A percentile compares a stretch with the other conserved stretches of the same genome.
Conservation (phyloP, 495 filamentous ascomycete species). For the Apodospora peruviana region DNA sequence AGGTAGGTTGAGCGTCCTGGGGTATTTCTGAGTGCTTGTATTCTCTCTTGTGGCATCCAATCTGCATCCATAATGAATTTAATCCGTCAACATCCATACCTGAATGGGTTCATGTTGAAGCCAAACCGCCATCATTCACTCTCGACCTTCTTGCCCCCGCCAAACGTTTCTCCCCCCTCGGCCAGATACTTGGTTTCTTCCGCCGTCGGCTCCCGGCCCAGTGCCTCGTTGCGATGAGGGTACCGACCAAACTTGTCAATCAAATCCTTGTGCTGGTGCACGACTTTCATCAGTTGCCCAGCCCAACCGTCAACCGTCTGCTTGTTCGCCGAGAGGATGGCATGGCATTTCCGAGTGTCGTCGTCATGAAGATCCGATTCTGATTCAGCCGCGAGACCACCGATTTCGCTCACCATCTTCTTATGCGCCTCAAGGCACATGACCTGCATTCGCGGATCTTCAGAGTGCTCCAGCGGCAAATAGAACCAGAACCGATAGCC, state of each 20-base stretch:
- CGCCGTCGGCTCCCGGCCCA: conserved; percentile 19
- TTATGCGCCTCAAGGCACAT: conserved; percentile 4
- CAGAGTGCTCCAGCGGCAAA: conserved; percentile 19
- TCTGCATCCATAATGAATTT: no score
- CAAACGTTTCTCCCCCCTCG: conserved; percentile 12
- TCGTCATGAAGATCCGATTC: not conserved
- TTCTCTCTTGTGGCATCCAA: no score
- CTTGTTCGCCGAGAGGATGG: not conserved
- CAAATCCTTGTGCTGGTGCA: conserved; percentile 6
- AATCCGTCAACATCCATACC: no score
- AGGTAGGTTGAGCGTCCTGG: no score
- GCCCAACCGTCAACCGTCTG: not conserved
- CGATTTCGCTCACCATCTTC: conserved; percentile 4
- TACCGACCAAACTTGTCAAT: conserved; percentile 23
- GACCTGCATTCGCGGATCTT: conserved; percentile 13
- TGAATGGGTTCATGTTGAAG: no score
- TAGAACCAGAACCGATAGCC: conserved; percentile 15
- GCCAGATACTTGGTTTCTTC: conserved; percentile 17
- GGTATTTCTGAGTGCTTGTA: no score
- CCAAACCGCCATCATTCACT: no score
- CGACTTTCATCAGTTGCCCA: not conserved
- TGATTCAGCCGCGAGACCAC: not conserved
- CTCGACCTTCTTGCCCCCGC: not conserved
- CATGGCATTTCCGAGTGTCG: not conserved
- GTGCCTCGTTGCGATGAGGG: conserved; percentile 22